Conservation (phyloP, 805 yeast species). For the Yamadazyma philogaea region DNA sequence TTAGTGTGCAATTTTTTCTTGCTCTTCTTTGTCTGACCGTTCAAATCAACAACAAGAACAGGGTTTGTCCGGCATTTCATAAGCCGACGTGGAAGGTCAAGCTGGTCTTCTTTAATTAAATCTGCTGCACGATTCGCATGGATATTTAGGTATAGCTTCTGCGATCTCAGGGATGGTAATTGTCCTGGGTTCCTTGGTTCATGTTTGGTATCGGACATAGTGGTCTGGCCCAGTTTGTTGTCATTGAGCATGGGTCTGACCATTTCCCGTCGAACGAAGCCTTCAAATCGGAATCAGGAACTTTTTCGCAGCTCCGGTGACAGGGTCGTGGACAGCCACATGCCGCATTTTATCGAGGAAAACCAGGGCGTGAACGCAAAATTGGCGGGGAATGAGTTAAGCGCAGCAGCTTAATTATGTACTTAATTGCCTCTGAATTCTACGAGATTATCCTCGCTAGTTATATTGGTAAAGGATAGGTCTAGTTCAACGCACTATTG, state of each 20-base stretch:
- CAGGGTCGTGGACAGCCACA: neutral
- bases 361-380: no score
- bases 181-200: neutral
- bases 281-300: neutral
- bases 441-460: no score
- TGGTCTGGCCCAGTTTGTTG: neutral
- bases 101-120: constrained; percentile 18
- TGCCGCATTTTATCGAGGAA: no score
- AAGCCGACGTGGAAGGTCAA: constrained; percentile 4
- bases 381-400: no score
- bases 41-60: constrained; percentile 33
- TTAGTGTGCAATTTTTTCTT: constrained; percentile 29
- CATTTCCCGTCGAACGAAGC: neutral
- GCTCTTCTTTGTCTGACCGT: constrained; percentile 27
- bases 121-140: constrained; percentile 41
- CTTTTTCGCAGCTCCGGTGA: neutral
- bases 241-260: neutral
- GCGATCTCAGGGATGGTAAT: neutral
- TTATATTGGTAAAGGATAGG: no score
- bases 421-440: no score
- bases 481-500: no score
- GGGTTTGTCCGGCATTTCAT: constrained; percentile 23
- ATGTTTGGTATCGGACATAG: neutral
- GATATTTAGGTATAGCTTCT: constrained; percentile 25
- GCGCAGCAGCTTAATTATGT: no score